A percentile compares a stretch with the other conserved stretches of the same genome.
Conservation (phyloP, 495 filamentous ascomycete genomes). For the Penicillium lividum region DNA sequence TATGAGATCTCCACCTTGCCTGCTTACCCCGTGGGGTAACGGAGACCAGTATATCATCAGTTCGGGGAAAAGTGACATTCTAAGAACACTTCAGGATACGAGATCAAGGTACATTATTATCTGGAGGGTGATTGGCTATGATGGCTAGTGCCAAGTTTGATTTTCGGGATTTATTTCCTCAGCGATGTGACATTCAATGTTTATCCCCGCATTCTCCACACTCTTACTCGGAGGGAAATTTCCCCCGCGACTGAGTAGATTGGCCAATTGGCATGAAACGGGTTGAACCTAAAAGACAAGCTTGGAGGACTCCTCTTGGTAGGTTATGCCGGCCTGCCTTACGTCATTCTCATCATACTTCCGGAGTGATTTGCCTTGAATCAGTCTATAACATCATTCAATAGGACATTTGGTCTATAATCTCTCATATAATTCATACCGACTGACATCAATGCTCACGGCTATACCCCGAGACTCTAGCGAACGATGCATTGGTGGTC, state of each 20-base stretch:
- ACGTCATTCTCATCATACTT: too few relatives aligned
- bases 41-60: background rate
- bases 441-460: too few relatives aligned
- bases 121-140: background rate
- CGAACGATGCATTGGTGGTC: too few relatives aligned
- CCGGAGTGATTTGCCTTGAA: too few relatives aligned
- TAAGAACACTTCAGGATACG: background rate
- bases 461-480: too few relatives aligned
- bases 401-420: too few relatives aligned
- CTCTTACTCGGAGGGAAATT: background rate
- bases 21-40: conserved; percentile 1
- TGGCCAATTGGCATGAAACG: background rate
- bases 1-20: background rate
- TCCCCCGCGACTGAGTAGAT: background rate
- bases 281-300: background rate
- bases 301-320: background rate
- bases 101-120: background rate
- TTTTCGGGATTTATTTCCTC: background rate
- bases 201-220: conserved; percentile 1
- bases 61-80: background rate
- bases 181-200: background rate
- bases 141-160: background rate
- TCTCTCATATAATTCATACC: too few relatives aligned
- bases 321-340: too few relatives aligned
- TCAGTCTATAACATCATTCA: too few relatives aligned